phyloP scores from a whole-genome alignment of 2,329 filamentous ascomycete species.

The Xylaria sp. region DNA sequence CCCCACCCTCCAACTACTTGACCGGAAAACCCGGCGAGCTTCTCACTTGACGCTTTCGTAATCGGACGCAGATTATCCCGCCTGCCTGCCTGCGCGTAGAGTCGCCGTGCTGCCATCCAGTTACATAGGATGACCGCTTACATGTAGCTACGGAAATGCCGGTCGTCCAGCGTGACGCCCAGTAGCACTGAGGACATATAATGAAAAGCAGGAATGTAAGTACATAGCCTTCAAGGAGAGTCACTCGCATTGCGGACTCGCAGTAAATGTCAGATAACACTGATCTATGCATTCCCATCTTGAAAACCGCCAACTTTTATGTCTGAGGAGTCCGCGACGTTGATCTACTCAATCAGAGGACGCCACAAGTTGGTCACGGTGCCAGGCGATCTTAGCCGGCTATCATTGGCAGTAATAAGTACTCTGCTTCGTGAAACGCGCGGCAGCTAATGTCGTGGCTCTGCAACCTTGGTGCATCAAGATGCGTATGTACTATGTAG shows the following conservation, averaged over 20 bases:
- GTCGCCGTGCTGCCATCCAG: not conserved
- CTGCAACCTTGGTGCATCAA: conserved; percentile 23
- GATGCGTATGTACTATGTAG: conserved; percentile 11
- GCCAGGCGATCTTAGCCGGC: conserved; percentile 1
- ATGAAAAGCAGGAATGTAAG: not conserved
- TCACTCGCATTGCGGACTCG: not conserved
- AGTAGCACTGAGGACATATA: not conserved
- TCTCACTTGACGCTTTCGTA: conserved; percentile 4
- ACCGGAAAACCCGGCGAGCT: conserved; percentile 11
- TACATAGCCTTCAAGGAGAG: not conserved
- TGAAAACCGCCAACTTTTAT: not conserved
- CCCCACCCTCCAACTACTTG: conserved; percentile 21
- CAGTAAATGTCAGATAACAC: not conserved
- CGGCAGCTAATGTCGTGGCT: conserved; percentile 25
- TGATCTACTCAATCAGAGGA: conserved; percentile 28
- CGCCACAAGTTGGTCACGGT: conserved; percentile 26
- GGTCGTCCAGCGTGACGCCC: not conserved
- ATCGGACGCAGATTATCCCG: not conserved
- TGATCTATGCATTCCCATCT: not conserved
- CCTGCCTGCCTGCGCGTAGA: conserved; percentile 4
- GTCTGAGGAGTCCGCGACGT: not conserved
- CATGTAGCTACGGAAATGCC: not conserved
- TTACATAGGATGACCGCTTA: not conserved
- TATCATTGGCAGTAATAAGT: conserved; percentile 1
- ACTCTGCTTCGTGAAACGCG: conserved; percentile 9